phyloP scores from a whole-genome alignment of 2,329 filamentous ascomycete species.

The Acephala macrosclerotiorum region DNA sequence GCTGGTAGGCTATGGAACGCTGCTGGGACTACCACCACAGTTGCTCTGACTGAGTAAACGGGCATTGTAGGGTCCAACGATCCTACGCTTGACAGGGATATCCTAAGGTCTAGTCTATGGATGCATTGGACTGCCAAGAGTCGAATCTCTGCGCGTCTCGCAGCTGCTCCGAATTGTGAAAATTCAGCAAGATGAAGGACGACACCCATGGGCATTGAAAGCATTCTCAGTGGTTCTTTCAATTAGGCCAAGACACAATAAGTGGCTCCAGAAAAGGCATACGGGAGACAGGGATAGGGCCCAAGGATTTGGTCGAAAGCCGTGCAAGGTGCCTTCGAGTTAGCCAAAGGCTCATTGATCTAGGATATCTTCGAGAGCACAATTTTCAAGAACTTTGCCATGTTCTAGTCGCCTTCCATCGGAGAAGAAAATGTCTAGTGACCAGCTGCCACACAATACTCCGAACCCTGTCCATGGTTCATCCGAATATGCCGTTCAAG shows the following conservation, averaged over 20 bases:
- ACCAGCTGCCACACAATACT: background rate
- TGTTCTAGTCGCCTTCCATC: slow-evolving; percentile 1
- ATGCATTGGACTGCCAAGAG: background rate
- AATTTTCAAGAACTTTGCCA: slow-evolving; percentile 9
- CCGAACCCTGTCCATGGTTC: background rate
- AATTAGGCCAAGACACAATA: background rate
- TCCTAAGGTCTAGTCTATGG: background rate
- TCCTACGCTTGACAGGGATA: background rate
- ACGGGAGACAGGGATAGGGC: no score
- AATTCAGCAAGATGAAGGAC: background rate
- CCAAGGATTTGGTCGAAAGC: no score
- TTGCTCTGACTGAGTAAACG: background rate
- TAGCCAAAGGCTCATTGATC: no score
- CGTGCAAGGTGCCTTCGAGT: no score
- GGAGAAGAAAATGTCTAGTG: background rate
- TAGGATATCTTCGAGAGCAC: background rate
- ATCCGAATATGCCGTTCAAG: slow-evolving; percentile 5
- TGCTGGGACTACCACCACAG: background rate
- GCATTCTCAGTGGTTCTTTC: background rate
- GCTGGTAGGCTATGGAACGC: background rate
- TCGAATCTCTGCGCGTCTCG: background rate
- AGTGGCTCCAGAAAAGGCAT: no score
- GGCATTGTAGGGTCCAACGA: background rate
- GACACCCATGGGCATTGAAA: background rate
- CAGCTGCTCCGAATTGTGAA: background rate